Evolutionary conservation across 805 yeast genomes (phyloP), one percentile per base, ranked within the genome.

Genomic region (Ogataea methylovora): DNA sequence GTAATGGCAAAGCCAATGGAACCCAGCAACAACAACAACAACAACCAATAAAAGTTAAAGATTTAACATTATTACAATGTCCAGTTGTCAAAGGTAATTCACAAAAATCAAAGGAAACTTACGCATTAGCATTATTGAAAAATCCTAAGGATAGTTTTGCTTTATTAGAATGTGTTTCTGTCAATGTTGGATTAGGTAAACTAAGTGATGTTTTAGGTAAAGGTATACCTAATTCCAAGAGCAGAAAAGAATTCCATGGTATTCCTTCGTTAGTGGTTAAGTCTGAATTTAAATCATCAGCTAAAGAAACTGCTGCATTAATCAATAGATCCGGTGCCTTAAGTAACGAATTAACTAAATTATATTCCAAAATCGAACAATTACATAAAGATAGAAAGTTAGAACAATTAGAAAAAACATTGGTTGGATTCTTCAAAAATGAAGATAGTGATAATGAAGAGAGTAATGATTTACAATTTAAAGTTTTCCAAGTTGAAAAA

Each of bases 131-230:
- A 37, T 53, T 69, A 31, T 54, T 65, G 34, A 58, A 57, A 34
- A 65, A 65, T 36, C 48, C 52, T 9, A 66, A 62, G 39, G 67
- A 69, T 38, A 67, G 69, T 33, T 58, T 59, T 30, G 60, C 67
- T 24, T 56, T 62, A 27, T 52, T 73, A 35, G 64, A 68, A 40
- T 55, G 69, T 35, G 53, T 70, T 35, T 63, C 67, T 32, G 54
- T 79, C 25, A 73, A 79, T 39, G 73, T 77, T 24, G 94, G 92
- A 5, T 58, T 72, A 24, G 84, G 84, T 46, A 73, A 71, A 33
- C 63, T 84, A 38, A 71, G 74, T 39, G 87, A 83, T 45, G 74
- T 84, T 10, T 52, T 84, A 20, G 88, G 88, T 19, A 81, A 76
- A 48, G 72, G 79, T 25, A 61, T 76, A 21, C 18, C 8, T 8